These are phyloP conservation scores for Pseudozyma sp. DNA, from an alignment of 1,284 basidiomycete species.

Conservation along the genomic window DNA sequence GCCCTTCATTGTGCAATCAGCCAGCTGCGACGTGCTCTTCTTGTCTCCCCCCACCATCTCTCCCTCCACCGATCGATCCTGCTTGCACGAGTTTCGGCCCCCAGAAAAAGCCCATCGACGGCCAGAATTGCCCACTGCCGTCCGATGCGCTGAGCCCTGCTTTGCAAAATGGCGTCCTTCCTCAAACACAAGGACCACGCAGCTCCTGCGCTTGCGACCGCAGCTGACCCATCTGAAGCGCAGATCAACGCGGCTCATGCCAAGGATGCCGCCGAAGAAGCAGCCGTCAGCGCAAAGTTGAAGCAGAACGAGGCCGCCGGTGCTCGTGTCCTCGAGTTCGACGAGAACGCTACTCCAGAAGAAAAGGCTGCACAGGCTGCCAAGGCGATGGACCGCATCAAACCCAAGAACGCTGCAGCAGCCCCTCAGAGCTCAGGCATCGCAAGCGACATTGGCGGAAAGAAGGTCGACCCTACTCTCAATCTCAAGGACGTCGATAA, in stretches of 20 bases:
- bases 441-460: slow-evolving; percentile 56
- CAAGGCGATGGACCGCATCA: slow-evolving; percentile 47
- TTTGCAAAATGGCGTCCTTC: slow-evolving; percentile 26
- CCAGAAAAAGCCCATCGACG: not conserved
- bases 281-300: slow-evolving; percentile 37
- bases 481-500: slow-evolving; percentile 58
- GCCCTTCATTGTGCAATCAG: too few species aligned
- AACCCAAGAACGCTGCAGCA: slow-evolving; percentile 45
- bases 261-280: slow-evolving; percentile 42
- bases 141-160: slow-evolving; percentile 10
- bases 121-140: not conserved
- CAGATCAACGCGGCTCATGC: slow-evolving; percentile 45
- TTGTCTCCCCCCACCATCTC: too few species aligned
- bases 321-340: slow-evolving; percentile 59
- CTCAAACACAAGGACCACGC: slow-evolving; percentile 45
- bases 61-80: too few species aligned
- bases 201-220: slow-evolving; percentile 5
- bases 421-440: slow-evolving; percentile 38
- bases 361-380: slow-evolving; percentile 60
- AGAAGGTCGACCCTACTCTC: slow-evolving; percentile 58
- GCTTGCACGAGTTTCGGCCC: not conserved
- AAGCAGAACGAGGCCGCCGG: slow-evolving; percentile 53
- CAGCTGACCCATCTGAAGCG: slow-evolving; percentile 18
- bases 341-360: slow-evolving; percentile 62
- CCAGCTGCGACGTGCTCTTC: too few species aligned